Base-by-base conservation (phyloP, 2,329 filamentous ascomycete species). In the Pseudogymnoascus sp. region DNA sequence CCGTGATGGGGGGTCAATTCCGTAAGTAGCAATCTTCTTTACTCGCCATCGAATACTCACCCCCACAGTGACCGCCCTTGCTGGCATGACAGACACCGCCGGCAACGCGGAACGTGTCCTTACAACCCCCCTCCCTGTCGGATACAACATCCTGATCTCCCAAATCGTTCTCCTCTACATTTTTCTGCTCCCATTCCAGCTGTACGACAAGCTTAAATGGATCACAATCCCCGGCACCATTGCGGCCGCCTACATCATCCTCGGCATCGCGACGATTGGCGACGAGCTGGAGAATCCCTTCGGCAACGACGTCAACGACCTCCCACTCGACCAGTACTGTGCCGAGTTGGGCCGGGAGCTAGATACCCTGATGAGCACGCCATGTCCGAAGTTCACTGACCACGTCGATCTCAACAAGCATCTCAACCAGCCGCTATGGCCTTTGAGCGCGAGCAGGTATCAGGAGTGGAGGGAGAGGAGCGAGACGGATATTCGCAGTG, bases 111-210 rank as follows among this genome's bases (percentile, higher is more conserved):
- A 95, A 71, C 88, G 91, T 66, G 87, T 96, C 18, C 84, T 93
- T 34, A 89, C 88, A 73, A 96, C 91, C 0, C 91, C 91, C 1
- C 82, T 96, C 0, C 91, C 91, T 2, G 83, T 91, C 63, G 91
- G 90, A 56, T 96, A 96, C 78, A 86, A 84, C 67, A 95, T 96
- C 69, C 85, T 90, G 69, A 93, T 95, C 73, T 86, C 87, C 18
- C 91, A 96, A 73, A 93, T 95, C 72, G 91, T 91, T 34, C 93
- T 89, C 85, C 83, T 92, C 61, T 96, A 95, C 76, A 86, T 95
- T 62, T 77, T 91, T 68, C 81, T 91, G 34, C 82, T 96, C 1
- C 91, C 91, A 5, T 95, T 95, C 80, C 91, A 96, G 76, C 84
- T 96, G 5, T 84, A 84, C 71, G 72, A 74, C 0, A 73, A 76